Evolutionary conservation across 768 basidiomycete genomes (phyloP).

Genomic region (Hygrophorus russula): DNA sequence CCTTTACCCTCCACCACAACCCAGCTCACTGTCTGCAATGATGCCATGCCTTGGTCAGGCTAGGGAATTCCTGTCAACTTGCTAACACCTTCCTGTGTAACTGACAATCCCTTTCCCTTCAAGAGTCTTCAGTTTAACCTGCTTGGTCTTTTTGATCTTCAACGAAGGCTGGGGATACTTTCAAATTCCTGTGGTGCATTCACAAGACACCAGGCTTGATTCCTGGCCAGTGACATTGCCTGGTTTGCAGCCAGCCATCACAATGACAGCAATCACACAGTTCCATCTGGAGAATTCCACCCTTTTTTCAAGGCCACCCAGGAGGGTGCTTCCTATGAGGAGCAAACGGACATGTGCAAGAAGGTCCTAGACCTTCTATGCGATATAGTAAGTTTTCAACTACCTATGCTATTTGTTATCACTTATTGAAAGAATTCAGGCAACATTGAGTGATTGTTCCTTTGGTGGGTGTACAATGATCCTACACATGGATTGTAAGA

Average conservation of each 20-base stretch:
- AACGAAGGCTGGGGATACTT: not conserved
- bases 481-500: slow-evolving; percentile 1
- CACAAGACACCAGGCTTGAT: not conserved
- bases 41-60: no score
- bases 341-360: not conserved
- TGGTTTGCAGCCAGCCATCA: slow-evolving; percentile 2
- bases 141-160: not conserved
- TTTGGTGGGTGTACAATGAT: not conserved
- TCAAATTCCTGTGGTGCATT: not conserved
- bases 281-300: not conserved
- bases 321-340: not conserved
- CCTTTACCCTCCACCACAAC: no score
- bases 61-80: no score
- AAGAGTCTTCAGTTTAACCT: slow-evolving; percentile 1
- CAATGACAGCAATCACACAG: not conserved
- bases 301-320: not conserved
- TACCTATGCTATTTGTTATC: no score
- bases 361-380: not conserved
- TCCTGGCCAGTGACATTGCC: not conserved
- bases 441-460: not conserved
- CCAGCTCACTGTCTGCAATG: no score
- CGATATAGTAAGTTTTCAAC: slow-evolving; percentile 1
- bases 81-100: not conserved
- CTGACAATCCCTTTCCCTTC: not conserved
- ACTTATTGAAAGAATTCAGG: not conserved